Percentiles rank a stretch among this genome's conserved stretches.
Evolutionary conservation across 257 asterid species (phyloP).

Genomic region (Datura wrightii): DNA sequence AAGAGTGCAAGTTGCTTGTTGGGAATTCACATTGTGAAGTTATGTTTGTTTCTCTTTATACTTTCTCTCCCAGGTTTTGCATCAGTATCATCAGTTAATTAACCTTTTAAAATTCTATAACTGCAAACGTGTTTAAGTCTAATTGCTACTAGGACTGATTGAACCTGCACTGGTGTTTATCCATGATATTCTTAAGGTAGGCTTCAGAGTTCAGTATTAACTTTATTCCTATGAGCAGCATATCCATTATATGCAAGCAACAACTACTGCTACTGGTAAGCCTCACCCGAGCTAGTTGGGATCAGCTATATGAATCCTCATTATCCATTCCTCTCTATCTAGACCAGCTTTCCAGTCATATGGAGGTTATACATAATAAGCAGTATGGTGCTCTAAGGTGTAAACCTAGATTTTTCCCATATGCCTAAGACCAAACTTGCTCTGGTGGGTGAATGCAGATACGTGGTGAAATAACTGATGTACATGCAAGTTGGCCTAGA

Average conservation of each 20-base stretch:
- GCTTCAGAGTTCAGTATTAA: not conserved
- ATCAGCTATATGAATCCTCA: not conserved
- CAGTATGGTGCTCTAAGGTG: not conserved
- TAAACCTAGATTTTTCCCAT: not conserved
- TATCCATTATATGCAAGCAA: not conserved
- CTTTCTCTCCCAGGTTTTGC: not conserved
- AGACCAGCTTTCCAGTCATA: constrained; percentile 4
- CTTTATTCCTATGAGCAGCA: not conserved
- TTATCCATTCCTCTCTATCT: not conserved
- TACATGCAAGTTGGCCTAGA: not conserved
- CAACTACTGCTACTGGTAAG: not conserved
- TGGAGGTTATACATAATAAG: not conserved
- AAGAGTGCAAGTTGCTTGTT: not conserved
- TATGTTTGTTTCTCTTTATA: not conserved
- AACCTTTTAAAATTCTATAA: not conserved
- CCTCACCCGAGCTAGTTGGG: constrained; percentile 9
- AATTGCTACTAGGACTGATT: not conserved
- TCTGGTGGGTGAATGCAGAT: not conserved
- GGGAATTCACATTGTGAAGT: not conserved
- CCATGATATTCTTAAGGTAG: not conserved
- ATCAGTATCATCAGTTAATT: not conserved
- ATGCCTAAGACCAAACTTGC: not conserved
- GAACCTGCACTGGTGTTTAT: not conserved
- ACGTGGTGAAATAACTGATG: not conserved
- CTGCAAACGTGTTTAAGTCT: not conserved